Percentiles rank a stretch among this genome's conserved stretches.
Evolutionary conservation across 2,329 filamentous ascomycete species (phyloP).

Genomic region (Paecilomyces formosus): DNA sequence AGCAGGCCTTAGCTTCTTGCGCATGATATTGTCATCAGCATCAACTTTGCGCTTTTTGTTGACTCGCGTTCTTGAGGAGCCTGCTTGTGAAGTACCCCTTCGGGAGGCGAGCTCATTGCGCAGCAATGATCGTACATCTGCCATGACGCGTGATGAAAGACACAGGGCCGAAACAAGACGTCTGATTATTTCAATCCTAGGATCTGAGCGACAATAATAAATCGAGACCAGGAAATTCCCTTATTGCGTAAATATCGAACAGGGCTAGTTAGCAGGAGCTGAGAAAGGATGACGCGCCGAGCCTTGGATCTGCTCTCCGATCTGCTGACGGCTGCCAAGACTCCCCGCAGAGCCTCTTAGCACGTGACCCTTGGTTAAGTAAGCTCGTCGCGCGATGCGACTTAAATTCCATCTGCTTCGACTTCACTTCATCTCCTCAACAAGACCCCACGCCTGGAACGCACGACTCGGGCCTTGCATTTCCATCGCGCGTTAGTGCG

Average conservation of each 20-base stretch:
- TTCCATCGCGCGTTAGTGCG: not conserved
- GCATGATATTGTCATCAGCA: slow-evolving; percentile 28
- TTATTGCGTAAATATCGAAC: not conserved
- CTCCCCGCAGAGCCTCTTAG: slow-evolving; percentile 11
- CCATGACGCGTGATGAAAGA: slow-evolving; percentile 44
- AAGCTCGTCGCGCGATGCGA: slow-evolving; percentile 3
- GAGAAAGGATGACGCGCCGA: not conserved
- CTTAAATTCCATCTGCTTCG: slow-evolving; percentile 4
- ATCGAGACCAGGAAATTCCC: not conserved
- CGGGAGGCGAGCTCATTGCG: slow-evolving; percentile 69
- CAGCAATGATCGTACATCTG: slow-evolving; percentile 72
- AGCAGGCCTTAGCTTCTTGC: slow-evolving; percentile 37
- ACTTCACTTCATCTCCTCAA: slow-evolving; percentile 3
- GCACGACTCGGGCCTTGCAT: not conserved
- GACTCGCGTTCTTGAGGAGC: slow-evolving; percentile 25
- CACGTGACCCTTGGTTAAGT: slow-evolving; percentile 5
- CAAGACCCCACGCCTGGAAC: not conserved
- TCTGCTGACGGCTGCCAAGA: slow-evolving; percentile 15
- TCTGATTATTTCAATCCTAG: not conserved
- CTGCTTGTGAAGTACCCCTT: slow-evolving; percentile 56
- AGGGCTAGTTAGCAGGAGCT: not conserved
- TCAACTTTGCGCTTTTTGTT: slow-evolving; percentile 51
- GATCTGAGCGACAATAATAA: not conserved
- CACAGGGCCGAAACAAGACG: not conserved
- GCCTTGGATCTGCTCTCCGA: not conserved